These are phyloP conservation scores for Fonsecaea pedrosoi DNA, from an alignment of 2,329 filamentous ascomycete genomes.

Conservation along the genomic window DNA sequence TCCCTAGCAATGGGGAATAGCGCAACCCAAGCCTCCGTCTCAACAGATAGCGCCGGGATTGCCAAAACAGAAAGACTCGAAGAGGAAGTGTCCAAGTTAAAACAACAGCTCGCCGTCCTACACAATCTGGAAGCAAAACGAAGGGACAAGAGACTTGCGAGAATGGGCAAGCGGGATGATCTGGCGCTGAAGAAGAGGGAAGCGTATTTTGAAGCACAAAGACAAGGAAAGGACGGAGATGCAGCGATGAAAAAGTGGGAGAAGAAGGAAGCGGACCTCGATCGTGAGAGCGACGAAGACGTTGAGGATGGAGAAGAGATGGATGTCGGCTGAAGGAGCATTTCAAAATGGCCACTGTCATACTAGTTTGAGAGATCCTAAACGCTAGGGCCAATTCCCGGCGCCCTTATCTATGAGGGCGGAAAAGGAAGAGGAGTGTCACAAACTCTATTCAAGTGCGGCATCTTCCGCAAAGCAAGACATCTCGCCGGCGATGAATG, in stretches of 20 bases:
- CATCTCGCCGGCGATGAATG: too few relatives aligned
- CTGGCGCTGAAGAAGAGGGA: conserved; percentile 50
- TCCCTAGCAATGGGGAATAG: conserved; percentile 28
- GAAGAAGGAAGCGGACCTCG: conserved; percentile 22
- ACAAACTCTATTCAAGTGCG: background rate
- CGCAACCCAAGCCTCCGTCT: background rate
- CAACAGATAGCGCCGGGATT: conserved; percentile 39
- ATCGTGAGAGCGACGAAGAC: conserved; percentile 30
- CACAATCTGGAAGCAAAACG: conserved; percentile 50
- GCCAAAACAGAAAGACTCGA: conserved; percentile 42
- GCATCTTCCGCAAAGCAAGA: background rate
- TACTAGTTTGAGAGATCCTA: background rate
- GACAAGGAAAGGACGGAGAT: conserved; percentile 50
- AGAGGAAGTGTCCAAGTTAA: conserved; percentile 49
- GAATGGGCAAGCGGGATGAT: conserved; percentile 49
- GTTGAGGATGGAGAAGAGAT: conserved; percentile 24
- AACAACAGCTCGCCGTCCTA: conserved; percentile 42
- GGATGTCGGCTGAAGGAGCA: conserved; percentile 24
- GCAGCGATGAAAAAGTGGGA: conserved; percentile 45
- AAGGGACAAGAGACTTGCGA: conserved; percentile 46
- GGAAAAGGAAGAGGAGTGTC: background rate
- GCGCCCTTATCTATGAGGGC: background rate
- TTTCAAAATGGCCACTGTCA: background rate
- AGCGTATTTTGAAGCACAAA: conserved; percentile 55
- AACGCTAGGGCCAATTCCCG: background rate